Evolutionary conservation across 345 rosid species (phyloP).

Genomic region (Syzygium jambos): DNA sequence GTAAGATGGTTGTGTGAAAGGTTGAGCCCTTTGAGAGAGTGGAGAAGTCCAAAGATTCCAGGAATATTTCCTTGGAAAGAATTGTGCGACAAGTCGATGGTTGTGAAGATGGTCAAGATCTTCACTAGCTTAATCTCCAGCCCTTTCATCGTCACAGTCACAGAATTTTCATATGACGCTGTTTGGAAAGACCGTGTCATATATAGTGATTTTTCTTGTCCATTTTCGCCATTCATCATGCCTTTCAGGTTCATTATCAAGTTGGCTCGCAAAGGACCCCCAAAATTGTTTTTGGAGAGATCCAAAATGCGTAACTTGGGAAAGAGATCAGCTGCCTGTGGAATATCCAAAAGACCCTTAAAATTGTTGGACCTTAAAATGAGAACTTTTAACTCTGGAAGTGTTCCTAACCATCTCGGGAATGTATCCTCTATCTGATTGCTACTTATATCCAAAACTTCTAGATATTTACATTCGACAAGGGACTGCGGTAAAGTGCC

Average conservation of each 20-base stretch:
- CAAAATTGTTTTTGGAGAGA: slow-evolving; percentile 9
- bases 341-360: not conserved
- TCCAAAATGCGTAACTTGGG: slow-evolving; percentile 3
- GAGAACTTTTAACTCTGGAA: slow-evolving; percentile 11
- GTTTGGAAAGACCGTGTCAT: not conserved
- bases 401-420: slow-evolving; percentile 13
- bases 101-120: not conserved
- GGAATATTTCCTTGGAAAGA: not conserved
- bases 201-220: no score
- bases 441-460: slow-evolving; percentile 5
- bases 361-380: slow-evolving; percentile 17
- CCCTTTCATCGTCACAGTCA: not conserved
- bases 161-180: not conserved
- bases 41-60: not conserved
- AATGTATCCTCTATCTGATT: slow-evolving; percentile 9
- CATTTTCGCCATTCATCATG: no score
- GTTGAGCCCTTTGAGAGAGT: not conserved
- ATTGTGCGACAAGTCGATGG: not conserved
- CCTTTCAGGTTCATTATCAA: no score
- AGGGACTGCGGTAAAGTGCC: slow-evolving; percentile 11
- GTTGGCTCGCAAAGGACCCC: no score
- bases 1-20: not conserved
- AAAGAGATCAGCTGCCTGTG: not conserved
- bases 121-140: not conserved
- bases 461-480: not conserved